Evolutionary conservation across 2,329 filamentous ascomycete species (phyloP).

Genomic region (Alternaria burnsii): DNA sequence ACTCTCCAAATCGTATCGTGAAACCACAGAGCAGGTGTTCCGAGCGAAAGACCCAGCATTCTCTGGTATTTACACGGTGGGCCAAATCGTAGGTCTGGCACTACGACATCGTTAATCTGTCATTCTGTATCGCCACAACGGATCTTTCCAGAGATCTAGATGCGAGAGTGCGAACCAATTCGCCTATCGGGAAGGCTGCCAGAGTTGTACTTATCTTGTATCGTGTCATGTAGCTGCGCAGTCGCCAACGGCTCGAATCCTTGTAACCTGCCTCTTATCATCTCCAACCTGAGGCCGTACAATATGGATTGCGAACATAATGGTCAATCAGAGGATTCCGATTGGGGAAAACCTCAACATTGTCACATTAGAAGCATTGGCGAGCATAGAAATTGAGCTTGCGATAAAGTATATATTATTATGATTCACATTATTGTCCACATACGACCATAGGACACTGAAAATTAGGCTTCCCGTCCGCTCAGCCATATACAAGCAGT

Average conservation of each 20-base stretch:
- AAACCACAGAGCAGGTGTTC: neutral
- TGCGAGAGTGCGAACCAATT: neutral
- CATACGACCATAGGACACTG: neutral
- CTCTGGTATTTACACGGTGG: neutral
- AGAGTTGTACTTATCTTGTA: neutral
- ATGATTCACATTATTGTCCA: neutral
- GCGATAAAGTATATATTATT: too few relatives aligned
- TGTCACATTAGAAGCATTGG: too few relatives aligned
- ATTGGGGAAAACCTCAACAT: too few relatives aligned
- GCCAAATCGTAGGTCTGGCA: neutral
- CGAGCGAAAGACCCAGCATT: neutral
- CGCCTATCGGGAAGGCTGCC: neutral
- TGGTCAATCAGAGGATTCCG: too few relatives aligned
- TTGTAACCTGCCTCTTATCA: too few relatives aligned
- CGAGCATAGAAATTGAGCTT: too few relatives aligned
- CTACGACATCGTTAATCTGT: neutral
- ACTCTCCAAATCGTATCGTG: neutral
- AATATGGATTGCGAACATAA: too few relatives aligned
- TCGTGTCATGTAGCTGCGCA: neutral
- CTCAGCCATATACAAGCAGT: too few relatives aligned
- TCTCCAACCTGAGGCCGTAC: too few relatives aligned
- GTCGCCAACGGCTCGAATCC: too few relatives aligned
- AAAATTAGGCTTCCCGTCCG: neutral
- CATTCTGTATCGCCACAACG: neutral
- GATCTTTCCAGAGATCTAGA: neutral